Evolutionary conservation across 2,329 filamentous ascomycete species (phyloP).

Genomic region (Penicillium sumatraense): DNA sequence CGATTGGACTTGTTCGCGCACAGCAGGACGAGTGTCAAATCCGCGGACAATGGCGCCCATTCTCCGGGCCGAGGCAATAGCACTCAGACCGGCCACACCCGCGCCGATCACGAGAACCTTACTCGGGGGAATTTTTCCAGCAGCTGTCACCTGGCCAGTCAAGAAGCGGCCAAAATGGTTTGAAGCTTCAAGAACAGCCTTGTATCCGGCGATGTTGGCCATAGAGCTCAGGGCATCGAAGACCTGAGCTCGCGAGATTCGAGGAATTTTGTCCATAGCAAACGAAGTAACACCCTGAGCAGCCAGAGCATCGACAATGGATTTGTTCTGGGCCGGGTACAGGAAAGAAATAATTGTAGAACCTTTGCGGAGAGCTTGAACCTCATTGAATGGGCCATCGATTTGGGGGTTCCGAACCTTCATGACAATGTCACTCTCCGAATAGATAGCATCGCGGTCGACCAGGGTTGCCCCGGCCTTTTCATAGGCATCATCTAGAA

Average conservation of each 20-base stretch:
- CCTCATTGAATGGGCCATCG: slow-evolving; percentile 64
- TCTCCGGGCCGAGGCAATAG: slow-evolving; percentile 82
- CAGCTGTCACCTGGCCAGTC: slow-evolving; percentile 87
- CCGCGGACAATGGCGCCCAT: slow-evolving; percentile 89
- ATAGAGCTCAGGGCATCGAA: slow-evolving; percentile 90
- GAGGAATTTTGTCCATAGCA: slow-evolving; percentile 91
- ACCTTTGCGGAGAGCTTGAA: slow-evolving; percentile 68
- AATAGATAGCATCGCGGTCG: slow-evolving; percentile 71
- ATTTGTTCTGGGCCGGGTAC: slow-evolving; percentile 79
- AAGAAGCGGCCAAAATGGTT: slow-evolving; percentile 88
- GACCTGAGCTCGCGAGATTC: slow-evolving; percentile 84
- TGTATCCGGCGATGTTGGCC: slow-evolving; percentile 94
- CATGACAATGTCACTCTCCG: slow-evolving; percentile 75
- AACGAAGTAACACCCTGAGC: slow-evolving; percentile 74
- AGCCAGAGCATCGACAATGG: slow-evolving; percentile 74
- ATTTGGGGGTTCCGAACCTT: slow-evolving; percentile 78
- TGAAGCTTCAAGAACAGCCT: slow-evolving; percentile 85
- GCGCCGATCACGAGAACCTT: slow-evolving; percentile 91
- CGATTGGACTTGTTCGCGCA: slow-evolving; percentile 86
- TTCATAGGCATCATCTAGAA: slow-evolving; percentile 76
- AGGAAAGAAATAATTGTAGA: slow-evolving; percentile 82
- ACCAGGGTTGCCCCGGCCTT: slow-evolving; percentile 78
- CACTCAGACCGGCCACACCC: slow-evolving; percentile 84
- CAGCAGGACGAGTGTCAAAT: slow-evolving; percentile 88
- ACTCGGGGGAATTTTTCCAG: slow-evolving; percentile 86